phyloP scores from a whole-genome alignment of 805 yeast genomes.

The Lipomyces yamanashiensis region DNA sequence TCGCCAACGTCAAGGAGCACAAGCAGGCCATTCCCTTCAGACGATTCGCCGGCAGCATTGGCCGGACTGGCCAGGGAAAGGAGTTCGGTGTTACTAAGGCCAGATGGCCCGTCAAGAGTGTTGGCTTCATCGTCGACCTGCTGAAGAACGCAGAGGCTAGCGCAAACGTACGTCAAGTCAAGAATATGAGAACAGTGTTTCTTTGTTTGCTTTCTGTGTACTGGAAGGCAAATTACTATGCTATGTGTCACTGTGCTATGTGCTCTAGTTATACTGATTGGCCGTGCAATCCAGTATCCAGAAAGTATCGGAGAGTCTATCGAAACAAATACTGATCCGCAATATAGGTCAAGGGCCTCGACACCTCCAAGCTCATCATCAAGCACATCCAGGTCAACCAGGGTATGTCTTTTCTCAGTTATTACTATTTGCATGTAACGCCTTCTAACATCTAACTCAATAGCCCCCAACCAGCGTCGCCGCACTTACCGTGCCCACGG shows the following conservation, averaged over 20 bases:
- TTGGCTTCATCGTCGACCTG: conserved; percentile 91
- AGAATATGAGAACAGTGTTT: background rate
- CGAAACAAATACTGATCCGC: conserved; percentile 8
- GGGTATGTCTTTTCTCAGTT: conserved; percentile 36
- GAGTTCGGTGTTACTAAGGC: conserved; percentile 99
- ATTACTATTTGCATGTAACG: too few species aligned
- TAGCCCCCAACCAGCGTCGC: conserved; percentile 99
- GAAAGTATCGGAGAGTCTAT: background rate
- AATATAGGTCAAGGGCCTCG: conserved; percentile 87
- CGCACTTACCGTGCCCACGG: conserved; percentile 99
- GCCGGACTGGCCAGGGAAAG: conserved; percentile 99
- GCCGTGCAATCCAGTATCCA: too few species aligned
- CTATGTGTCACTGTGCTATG: too few species aligned
- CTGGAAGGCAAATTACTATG: too few species aligned
- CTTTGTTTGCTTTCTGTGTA: background rate
- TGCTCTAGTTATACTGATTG: too few species aligned
- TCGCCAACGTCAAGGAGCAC: conserved; percentile 94
- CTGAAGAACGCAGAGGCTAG: conserved; percentile 97
- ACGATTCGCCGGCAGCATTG: conserved; percentile 93
- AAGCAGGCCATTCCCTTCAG: conserved; percentile 99
- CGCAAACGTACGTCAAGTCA: conserved; percentile 71
- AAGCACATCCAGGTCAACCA: conserved; percentile 99
- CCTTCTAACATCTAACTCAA: background rate
- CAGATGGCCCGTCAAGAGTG: conserved; percentile 99
- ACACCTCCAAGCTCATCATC: conserved; percentile 88